Evolutionary conservation across 345 rosid genomes (phyloP).

Genomic region (Syzygium aromaticum): DNA sequence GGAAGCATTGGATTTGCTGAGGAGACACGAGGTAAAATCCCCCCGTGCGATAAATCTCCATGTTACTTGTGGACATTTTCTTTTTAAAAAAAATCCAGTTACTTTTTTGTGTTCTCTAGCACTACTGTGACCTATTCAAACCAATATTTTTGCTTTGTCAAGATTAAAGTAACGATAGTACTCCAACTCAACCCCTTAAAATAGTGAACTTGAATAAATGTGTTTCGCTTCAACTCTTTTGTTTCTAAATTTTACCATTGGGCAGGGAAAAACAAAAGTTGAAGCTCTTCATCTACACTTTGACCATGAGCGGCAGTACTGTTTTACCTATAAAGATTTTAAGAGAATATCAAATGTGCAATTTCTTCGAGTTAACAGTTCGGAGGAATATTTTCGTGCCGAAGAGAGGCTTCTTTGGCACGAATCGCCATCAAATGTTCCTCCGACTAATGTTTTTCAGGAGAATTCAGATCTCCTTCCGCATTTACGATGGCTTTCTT

Average conservation of each 20-base stretch:
- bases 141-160: no score
- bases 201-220: background rate
- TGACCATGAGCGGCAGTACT: accelerated
- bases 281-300: background rate
- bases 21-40: background rate
- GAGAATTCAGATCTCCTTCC: background rate
- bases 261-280: background rate
- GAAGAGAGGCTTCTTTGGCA: background rate
- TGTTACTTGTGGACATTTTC: no score
- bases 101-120: background rate
- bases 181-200: background rate
- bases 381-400: accelerated
- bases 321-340: background rate
- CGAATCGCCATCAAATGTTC: background rate
- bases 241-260: background rate
- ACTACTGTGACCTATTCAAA: background rate
- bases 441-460: no score
- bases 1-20: background rate
- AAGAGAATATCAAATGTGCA: accelerated
- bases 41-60: no score
- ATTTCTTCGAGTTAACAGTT: background rate
- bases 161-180: background rate
- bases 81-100: no score
- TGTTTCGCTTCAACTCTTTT: background rate
- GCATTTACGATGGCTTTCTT: background rate